Evolutionary conservation across 306 rosid genomes (phyloP), one percentile per base, ranked within the genome.

Genomic region (Corylus heterophylla): DNA sequence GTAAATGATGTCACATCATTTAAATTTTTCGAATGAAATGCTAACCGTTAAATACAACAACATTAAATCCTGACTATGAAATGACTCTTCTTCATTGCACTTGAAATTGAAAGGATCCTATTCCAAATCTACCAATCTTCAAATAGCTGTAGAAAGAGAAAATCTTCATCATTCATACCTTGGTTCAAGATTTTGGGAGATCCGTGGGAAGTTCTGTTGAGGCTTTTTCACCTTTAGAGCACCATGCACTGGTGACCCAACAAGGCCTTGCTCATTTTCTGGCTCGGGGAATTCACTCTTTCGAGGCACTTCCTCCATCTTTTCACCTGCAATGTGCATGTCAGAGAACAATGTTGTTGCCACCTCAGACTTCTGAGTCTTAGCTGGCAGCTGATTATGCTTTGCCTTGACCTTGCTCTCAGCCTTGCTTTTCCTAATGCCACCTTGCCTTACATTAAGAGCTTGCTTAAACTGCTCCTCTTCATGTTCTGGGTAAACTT

Each of bases 381-480:
- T 83, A 16, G 84, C 74, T 61, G 92, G 89, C 4, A 87, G 70
- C 74, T 91, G 97, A 73, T 79, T 90, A 81, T 83, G 93, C 88
- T 89, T 94, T 59, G 83, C 75, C 89, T 87, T 94, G 67, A 82
- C 71, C 88, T 86, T 89, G 48, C 81, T 86, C 27, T 92, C 94
- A 71, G 56, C 73, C 82, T 84, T 90, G 83, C 78, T 80, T 83
- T 89, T 92, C 80, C 92, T 91, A 27, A 82, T 79, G 74, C 92
- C 89, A 10, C 91, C 89, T 82, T 90, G 97, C 78, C 87, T 92
- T 81, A 84, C 63, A 71, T 78, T 80, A 78, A 87, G 82, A 82
- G 90, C 82, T 78, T 88, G 94, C 86, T 87, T 91, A 69, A 81
- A 82, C 75, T 87, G 93, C 74, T 91, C 97, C 39, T 89, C 97